Evolutionary conservation across 2,329 filamentous ascomycete genomes (phyloP).

Genomic region (Venturia nashicola): DNA sequence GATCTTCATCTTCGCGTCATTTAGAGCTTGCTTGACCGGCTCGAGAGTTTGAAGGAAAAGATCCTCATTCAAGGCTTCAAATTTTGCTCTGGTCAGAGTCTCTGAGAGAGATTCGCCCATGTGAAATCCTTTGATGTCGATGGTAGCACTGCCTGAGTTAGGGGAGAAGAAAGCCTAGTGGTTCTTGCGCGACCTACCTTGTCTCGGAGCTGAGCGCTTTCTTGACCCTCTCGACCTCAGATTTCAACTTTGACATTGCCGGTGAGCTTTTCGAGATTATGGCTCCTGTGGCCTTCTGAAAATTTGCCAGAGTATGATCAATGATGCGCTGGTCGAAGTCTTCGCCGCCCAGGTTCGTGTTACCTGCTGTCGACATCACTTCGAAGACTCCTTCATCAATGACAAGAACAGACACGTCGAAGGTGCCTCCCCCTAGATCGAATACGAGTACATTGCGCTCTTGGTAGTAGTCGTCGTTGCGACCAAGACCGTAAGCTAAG

Average conservation of each 20-base stretch:
- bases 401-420: constrained; percentile 5
- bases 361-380: constrained; percentile 1
- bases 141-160: neutral
- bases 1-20: constrained; percentile 3
- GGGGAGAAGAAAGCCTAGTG: neutral
- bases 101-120: neutral
- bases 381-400: constrained; percentile 7
- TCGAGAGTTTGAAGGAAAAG: constrained; percentile 1
- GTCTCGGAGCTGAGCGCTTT: neutral
- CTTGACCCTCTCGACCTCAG: constrained; percentile 4
- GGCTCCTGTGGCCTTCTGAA: neutral
- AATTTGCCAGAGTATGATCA: neutral
- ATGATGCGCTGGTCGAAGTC: constrained; percentile 5
- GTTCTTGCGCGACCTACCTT: neutral
- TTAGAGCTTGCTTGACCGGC: constrained; percentile 6
- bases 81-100: constrained; percentile 5
- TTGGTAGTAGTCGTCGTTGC: neutral
- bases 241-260: neutral
- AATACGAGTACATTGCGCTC: constrained; percentile 4
- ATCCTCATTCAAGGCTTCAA: constrained; percentile 6
- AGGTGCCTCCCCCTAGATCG: constrained; percentile 5
- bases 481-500: constrained; percentile 4
- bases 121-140: neutral
- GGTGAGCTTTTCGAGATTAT: neutral
- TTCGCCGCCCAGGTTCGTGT: constrained; percentile 5